Conservation (phyloP, 768 basidiomycete genomes). For the Hypholoma sublateritium region DNA sequence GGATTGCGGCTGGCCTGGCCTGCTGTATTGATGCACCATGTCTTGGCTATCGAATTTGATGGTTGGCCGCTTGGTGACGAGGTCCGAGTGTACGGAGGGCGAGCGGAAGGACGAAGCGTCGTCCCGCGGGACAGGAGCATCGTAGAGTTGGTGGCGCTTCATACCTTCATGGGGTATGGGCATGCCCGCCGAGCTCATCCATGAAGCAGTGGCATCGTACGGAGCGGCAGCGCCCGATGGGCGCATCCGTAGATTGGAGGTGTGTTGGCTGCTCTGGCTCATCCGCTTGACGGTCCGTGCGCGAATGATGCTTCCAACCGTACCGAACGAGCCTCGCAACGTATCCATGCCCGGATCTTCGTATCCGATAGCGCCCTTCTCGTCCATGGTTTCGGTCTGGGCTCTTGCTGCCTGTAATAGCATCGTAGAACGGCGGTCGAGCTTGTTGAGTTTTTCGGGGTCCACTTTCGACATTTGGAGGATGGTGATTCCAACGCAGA, state of each 20-base stretch:
- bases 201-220: conserved; percentile 25
- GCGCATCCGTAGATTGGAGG: conserved; percentile 28
- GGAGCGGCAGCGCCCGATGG: conserved; percentile 37
- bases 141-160: conserved; percentile 83
- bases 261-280: conserved; percentile 44
- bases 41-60: conserved; percentile 81
- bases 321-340: conserved; percentile 87
- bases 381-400: conserved; percentile 67
- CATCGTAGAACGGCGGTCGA: conserved; percentile 89
- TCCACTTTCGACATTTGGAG: conserved; percentile 97
- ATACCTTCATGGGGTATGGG: conserved; percentile 32
- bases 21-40: conserved; percentile 71
- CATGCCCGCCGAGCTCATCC: conserved; percentile 20
- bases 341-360: conserved; percentile 96
- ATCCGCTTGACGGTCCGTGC: conserved; percentile 54
- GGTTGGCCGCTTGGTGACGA: conserved; percentile 46
- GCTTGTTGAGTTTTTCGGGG: conserved; percentile 69
- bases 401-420: conserved; percentile 82
- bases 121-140: conserved; percentile 71
- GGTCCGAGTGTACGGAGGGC: conserved; percentile 31
- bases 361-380: conserved; percentile 60
- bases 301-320: conserved; percentile 88
- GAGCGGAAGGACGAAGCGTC: conserved; percentile 42
- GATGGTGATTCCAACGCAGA: conserved; percentile 90
- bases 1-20: conserved; percentile 49